Conservation (phyloP, 345 rosid genomes). For the Citropsis articulata region DNA sequence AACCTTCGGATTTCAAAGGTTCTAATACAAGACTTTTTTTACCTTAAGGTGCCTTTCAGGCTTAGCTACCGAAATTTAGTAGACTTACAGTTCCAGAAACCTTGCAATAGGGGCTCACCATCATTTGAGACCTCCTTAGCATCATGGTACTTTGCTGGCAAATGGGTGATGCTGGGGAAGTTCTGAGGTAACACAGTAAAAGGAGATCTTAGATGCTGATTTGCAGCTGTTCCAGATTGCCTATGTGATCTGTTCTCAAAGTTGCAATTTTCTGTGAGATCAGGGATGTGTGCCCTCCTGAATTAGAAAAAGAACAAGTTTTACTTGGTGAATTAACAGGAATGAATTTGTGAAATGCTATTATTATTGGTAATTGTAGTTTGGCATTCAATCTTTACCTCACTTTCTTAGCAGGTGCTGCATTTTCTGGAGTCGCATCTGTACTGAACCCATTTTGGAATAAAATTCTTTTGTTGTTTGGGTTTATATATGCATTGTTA, state of each 20-base stretch:
- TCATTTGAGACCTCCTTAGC: constrained; percentile 37
- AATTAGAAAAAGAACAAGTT: constrained; percentile 10
- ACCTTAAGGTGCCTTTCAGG: background rate
- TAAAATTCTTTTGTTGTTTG: constrained; percentile 69
- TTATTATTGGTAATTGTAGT: background rate
- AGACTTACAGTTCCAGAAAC: background rate
- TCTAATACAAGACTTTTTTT: background rate
- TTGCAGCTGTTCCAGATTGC: constrained; percentile 31
- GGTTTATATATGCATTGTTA: constrained; percentile 42
- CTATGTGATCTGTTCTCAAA: constrained; percentile 52
- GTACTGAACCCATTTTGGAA: constrained; percentile 36
- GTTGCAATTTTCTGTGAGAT: constrained; percentile 38
- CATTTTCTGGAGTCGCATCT: constrained; percentile 40
- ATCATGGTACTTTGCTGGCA: constrained; percentile 27
- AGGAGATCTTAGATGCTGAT: constrained; percentile 61
- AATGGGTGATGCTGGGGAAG: constrained; percentile 28
- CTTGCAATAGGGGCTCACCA: constrained; percentile 34
- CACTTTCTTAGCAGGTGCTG: constrained; percentile 48
- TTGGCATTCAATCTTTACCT: constrained; percentile 37
- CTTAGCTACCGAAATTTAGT: too few relatives aligned
- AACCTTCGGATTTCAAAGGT: background rate
- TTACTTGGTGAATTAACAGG: background rate
- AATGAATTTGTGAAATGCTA: background rate
- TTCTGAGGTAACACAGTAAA: constrained; percentile 56
- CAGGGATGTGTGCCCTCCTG: constrained; percentile 72